Conservation (phyloP, 371 early-diverging fungal species). For the Syncephalastrum contaminatum region DNA sequence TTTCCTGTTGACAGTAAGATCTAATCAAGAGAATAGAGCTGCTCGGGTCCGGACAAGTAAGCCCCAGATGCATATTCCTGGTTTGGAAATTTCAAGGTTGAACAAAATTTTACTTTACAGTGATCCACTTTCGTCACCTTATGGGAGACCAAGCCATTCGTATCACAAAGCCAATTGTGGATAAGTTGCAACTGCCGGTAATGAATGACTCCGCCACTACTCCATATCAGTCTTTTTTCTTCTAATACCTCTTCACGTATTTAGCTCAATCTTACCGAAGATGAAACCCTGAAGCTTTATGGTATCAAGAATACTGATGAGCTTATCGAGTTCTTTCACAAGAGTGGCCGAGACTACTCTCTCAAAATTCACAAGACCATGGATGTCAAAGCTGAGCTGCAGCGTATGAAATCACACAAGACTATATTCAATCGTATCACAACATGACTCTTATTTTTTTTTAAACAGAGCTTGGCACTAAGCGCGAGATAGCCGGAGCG, state of each 20-base stretch:
- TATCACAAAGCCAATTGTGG: conserved; percentile 29
- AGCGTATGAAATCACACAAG: not conserved
- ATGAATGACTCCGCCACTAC: not conserved
- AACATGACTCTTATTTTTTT: not conserved
- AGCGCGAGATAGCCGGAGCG: too few species aligned
- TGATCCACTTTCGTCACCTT: conserved; percentile 43
- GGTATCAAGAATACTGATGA: conserved; percentile 34
- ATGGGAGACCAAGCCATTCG: conserved; percentile 40
- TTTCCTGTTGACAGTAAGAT: not conserved
- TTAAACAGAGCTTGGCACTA: conserved; percentile 1
- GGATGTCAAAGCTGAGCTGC: conserved; percentile 7
- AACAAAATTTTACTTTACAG: conserved; percentile 11
- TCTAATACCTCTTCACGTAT: conserved; percentile 5
- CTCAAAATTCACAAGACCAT: conserved; percentile 46
- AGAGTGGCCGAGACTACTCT: conserved; percentile 33
- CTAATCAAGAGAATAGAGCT: conserved; percentile 5
- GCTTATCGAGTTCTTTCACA: conserved; percentile 43
- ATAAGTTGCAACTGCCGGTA: conserved; percentile 31
- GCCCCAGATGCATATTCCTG: conserved; percentile 8
- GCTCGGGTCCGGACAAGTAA: conserved; percentile 15
- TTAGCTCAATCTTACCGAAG: conserved; percentile 32
- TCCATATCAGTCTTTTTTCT: not conserved
- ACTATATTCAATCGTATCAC: not conserved
- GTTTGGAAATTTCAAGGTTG: not conserved
- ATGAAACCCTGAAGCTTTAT: conserved; percentile 25